Base-by-base conservation (phyloP, 768 basidiomycete genomes). In the Cystobasidium ongulense region DNA sequence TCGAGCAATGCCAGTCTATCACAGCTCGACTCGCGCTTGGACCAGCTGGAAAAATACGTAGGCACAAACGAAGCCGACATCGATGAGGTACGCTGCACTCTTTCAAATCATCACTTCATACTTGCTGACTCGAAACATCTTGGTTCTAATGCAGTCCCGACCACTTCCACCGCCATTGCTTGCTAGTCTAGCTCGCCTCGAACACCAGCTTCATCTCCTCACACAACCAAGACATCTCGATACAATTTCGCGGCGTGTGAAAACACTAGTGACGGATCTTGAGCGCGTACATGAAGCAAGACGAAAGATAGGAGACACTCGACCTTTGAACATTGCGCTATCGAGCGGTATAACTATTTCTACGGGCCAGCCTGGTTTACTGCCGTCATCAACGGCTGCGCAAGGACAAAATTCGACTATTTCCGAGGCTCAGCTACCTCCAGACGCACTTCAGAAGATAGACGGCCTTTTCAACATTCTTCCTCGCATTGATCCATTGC, bases 181-280 rank as follows among this genome's bases (percentile, higher is more conserved):
- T 1, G 88, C 91, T 0, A 86, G 90, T 62, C 85, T 97, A 66
- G 86, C 86, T 21, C 87, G 90, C 53, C 86, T 97, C 53, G 92
- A 91, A 78, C 87, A 87, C 25, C 92, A 96, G 80, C 83, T 98
- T 27, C 86, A 88, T 7, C 84, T 97, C 18, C 87, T 99, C 57
- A 91, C 95, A 0, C 93, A 97, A 82, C 95, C 96, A 0, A 88
- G 94, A 18, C 93, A 98, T 79, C 88, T 98, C 63, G 96, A 99
- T 81, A 90, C 92, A 13, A 90, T 97, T 75, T 94, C 94, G 1
- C 87, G 95, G 3, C 88, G 95, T 3, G 86, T 98, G 75, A 99
- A 98, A 79, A 83, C 97, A 8, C 86, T 98, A 21, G 85, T 95
- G 17, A 89, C 92, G 0, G 96, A 99, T 81, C 86, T 99, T 63